Evolutionary conservation across 768 basidiomycete species (phyloP), one percentile per base, ranked within the genome.

Genomic region (Tricholoma furcatifolium): DNA sequence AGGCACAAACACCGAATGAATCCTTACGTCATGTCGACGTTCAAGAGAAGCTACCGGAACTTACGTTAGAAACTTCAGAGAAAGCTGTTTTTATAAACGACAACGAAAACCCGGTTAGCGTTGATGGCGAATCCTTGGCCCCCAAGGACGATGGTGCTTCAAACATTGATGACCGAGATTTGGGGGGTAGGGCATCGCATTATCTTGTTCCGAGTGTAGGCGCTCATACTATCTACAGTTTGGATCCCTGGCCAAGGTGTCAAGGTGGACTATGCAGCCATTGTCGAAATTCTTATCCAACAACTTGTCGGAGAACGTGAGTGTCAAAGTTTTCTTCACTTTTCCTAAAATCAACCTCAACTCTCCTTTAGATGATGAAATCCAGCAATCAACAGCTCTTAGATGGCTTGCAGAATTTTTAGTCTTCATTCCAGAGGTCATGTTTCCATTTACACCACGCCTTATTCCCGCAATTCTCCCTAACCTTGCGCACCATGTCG

Each of bases 221-320:
- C 43, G 20, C 32, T 63, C 39, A 64, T 51, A 17, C 7, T 6
- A 43, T 35, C 54, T 36, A 40, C 57, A 91, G 88, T 83, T 35
- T 98, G 93, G 93, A 73, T 89, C 23, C 95, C 94, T 15, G 97
- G 96, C 3, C 93, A 98, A 72, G 95, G 93, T 0, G 93, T 98
- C 10, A 80, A 77, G 51, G 86, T 99, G 54, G 90, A 98, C 66
- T 93, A 94, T 65, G 81, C 86, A 14, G 87, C 94, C 2, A 92
- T 99, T 47, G 84, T 98, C 34, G 93, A 98, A 64, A 98, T 96
- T 58, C 72, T 99, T 41, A 85, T 98, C 9, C 81, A 84, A 59
- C 93, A 98, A 62, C 72, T 98, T 30, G 86, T 89, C 51, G 77
- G 78, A 35, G 89, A 91, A 63, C 93, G 93, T 93, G 57, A 69